Percentiles rank a stretch among this genome's conserved stretches.
phyloP scores from a whole-genome alignment of 331 rosid genomes.

The Malus hybrid region DNA sequence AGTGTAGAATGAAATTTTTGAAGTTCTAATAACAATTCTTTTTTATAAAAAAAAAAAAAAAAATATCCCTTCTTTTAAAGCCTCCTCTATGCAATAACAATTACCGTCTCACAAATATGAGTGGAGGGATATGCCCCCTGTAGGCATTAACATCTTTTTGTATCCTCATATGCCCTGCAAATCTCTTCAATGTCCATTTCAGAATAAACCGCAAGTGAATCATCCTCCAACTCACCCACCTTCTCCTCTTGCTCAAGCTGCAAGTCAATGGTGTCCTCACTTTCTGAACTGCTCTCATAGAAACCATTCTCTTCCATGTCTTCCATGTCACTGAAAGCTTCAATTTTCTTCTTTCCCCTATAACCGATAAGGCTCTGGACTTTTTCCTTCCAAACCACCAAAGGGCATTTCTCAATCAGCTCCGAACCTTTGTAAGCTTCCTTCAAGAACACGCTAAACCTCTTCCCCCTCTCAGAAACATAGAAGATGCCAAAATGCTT shows the following conservation, averaged over 20 bases:
- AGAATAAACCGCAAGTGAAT: constrained; percentile 18
- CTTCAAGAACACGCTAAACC: constrained; percentile 74
- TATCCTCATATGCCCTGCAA: constrained; percentile 26
- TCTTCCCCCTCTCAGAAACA: constrained; percentile 91
- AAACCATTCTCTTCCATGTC: constrained; percentile 46
- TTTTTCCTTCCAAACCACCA: constrained; percentile 75
- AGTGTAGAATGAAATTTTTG: too few relatives aligned
- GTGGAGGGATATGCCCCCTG: not conserved
- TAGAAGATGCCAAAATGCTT: constrained; percentile 82
- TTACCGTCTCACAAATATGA: not conserved
- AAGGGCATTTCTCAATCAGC: constrained; percentile 69
- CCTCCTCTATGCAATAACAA: too few relatives aligned
- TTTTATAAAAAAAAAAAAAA: rapidly evolving
- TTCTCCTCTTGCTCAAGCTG: constrained; percentile 28
- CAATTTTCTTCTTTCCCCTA: constrained; percentile 64
- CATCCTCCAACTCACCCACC: constrained; percentile 28
- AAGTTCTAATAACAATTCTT: too few relatives aligned
- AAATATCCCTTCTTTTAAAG: too few relatives aligned
- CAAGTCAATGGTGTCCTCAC: constrained; percentile 23
- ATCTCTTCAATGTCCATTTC: constrained; percentile 59
- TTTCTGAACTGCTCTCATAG: constrained; percentile 29
- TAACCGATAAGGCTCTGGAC: constrained; percentile 54
- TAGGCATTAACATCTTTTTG: constrained; percentile 13
- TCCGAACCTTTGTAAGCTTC: constrained; percentile 73
- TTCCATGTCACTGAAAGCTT: constrained; percentile 39